Base-by-base conservation (phyloP, 139 green algal genomes). In the Chlorella sp. region DNA sequence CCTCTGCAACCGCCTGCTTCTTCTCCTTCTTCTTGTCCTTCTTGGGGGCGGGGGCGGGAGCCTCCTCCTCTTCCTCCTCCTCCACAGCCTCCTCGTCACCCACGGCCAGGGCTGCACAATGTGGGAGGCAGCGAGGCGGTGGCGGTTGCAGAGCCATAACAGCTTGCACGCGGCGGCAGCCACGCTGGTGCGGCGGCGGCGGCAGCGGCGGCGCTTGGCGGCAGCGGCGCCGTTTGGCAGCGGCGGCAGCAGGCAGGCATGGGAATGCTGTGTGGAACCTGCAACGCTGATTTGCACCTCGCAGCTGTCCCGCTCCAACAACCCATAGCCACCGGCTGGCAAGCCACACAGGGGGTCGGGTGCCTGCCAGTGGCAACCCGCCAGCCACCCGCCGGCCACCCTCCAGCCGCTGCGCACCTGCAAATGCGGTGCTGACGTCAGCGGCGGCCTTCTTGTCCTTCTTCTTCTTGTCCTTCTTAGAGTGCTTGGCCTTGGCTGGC, bases 1-100 rank as follows among this genome's bases (percentile, higher is more conserved):
- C 34, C 32, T 87, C 88, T 36, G 80, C 78, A 24, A 62, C 58
- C 34, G 36, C 75, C 82, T 88, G 85, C 65, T 92, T 93, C 73
- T 94, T 93, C 62, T 93, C 90, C 76, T 94, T 94, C 73, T 80
- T 80, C 56, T 91, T 82, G 36, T 73, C 73, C 46, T 48, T 82
- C 80, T 84, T 87, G 36, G 65, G 62, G 17, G 60, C 16, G 7
- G 70, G 6, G 43, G 43, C 30, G 30, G 44, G 67, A 24, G n/a
- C 38, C 34, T 82, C 77, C 44, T 88, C 88, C 36, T 79, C 81
- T 36, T 86, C 77, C 43, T 85, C 87, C 22, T 76, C 76, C 73
- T 68, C 58, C 34, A 80, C 69, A 38, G 72, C 80, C 56, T 86
- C 80, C 26, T 83, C 87, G 0, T 46, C 73, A 26, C 84, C 62